Evolutionary conservation across 106 monocot genomes (phyloP), one percentile per base, ranked within the genome.

Genomic region (Dioscorea zingiberensis): DNA sequence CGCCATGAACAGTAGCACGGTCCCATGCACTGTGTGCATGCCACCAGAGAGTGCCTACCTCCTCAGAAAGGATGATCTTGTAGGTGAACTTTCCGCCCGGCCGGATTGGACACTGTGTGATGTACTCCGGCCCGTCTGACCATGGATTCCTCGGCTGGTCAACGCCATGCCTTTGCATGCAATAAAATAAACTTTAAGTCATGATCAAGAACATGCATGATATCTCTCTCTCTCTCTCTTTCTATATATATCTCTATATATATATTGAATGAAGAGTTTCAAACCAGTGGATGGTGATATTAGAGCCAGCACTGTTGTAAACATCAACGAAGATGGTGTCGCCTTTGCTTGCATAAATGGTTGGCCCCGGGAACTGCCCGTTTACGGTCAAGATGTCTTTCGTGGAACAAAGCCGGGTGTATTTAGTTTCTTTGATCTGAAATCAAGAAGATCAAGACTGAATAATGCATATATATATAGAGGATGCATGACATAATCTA

Each of bases 271-370:
- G 2, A 30, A 30, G 30, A 30, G 30, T 30, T 4, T 49, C 28
- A 55, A 55, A 79, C 78, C 83, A 84, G 27, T 84, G 84, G 19
- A 85, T 3, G 22, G 84, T 85, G 65, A 80, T 67, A 44, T 85
- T 85, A 8, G 70, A n/a, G 16, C 54, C n/a, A 24, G 65, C 76
- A 44, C 63, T 67, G 23, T 85, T 85, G 63, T 45, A 19, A 30
- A 85, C 80, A 14, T 72, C 63, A n/a, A 85, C 85, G 45, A 67
- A 25, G 0, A 85, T 25, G 1, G 70, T 80, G 27, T 85, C 85
- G 13, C 80, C 80, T 13, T 69, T 80, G 9, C 60, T 65, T n/a
- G 74, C 85, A 54, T 77, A 48, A n/a, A 85, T 62, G 15, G 85
- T 85, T 9, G 85, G 85, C 5, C 85, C 85, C 0, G 85, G 85